Percentiles rank a stretch among this genome's conserved stretches.
phyloP scores from a whole-genome alignment of 2,329 filamentous ascomycete species.

The Pyricularia grisea region DNA sequence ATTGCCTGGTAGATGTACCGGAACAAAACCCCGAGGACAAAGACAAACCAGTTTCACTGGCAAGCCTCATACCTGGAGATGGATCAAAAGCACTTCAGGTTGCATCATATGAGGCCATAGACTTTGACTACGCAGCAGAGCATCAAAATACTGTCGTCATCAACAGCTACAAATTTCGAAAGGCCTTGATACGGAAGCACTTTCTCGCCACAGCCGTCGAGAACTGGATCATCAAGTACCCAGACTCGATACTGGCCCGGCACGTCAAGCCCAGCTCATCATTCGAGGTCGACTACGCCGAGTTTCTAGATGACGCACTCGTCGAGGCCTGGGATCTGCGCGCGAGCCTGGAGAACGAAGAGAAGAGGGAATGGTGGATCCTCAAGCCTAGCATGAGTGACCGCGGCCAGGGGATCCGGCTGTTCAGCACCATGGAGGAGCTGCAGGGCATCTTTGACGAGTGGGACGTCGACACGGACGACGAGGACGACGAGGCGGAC shows the following conservation, averaged over 20 bases:
- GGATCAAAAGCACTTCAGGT: slow-evolving; percentile 58
- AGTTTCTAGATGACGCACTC: slow-evolving; percentile 90
- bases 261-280: slow-evolving; percentile 73
- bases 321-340: slow-evolving; percentile 82
- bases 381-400: slow-evolving; percentile 97
- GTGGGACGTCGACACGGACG: slow-evolving; percentile 67
- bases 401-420: slow-evolving; percentile 79
- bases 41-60: slow-evolving; percentile 24
- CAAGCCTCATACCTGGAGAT: slow-evolving; percentile 22
- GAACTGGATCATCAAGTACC: slow-evolving; percentile 80
- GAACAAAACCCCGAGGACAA: not conserved
- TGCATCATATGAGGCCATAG: slow-evolving; percentile 74
- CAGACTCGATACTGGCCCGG: slow-evolving; percentile 53
- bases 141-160: slow-evolving; percentile 55
- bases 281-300: slow-evolving; percentile 93
- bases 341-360: slow-evolving; percentile 67
- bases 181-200: slow-evolving; percentile 93
- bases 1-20: slow-evolving; percentile 29
- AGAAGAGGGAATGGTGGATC: slow-evolving; percentile 80
- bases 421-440: slow-evolving; percentile 80
- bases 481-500: slow-evolving; percentile 30
- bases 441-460: slow-evolving; percentile 82
- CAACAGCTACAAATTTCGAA: slow-evolving; percentile 92
- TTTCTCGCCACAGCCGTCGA: slow-evolving; percentile 78
- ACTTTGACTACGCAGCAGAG: slow-evolving; percentile 65